Conservation (phyloP, 139 green algal species). For the Desmodesmus armatus region DNA sequence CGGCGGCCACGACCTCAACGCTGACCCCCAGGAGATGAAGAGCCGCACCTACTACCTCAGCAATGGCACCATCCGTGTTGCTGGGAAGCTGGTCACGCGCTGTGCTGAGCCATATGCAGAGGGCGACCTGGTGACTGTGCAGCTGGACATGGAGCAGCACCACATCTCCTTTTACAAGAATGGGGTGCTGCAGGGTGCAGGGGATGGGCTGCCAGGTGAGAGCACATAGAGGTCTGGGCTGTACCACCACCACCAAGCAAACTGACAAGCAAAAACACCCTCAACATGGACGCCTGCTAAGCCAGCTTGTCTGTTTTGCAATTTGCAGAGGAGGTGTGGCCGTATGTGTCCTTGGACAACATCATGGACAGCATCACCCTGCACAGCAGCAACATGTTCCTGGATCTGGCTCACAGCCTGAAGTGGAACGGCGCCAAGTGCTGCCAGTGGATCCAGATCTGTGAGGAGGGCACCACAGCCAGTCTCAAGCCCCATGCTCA, state of each 20-base stretch:
- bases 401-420: constrained; percentile 67
- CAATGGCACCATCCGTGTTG: constrained; percentile 68
- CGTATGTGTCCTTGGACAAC: constrained; percentile 77
- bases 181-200: constrained; percentile 63
- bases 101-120: constrained; percentile 76
- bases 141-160: constrained; percentile 72
- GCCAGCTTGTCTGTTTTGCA: background rate
- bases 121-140: constrained; percentile 68
- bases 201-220: constrained; percentile 67
- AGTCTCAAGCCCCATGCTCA: constrained; percentile 40
- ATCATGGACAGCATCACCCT: constrained; percentile 79
- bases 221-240: background rate
- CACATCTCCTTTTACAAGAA: constrained; percentile 74
- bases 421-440: constrained; percentile 63
- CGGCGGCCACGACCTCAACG: constrained; percentile 72
- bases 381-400: constrained; percentile 71
- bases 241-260: background rate
- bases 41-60: constrained; percentile 75
- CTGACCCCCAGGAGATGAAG: constrained; percentile 78
- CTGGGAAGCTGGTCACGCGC: constrained; percentile 73
- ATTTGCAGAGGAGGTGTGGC: constrained; percentile 70
- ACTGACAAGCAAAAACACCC: background rate
- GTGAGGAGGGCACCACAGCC: constrained; percentile 43
- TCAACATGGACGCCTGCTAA: background rate
- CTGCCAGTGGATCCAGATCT: constrained; percentile 48